Base-by-base conservation (phyloP, 2,329 filamentous ascomycete genomes). In the Ustulina deusta region DNA sequence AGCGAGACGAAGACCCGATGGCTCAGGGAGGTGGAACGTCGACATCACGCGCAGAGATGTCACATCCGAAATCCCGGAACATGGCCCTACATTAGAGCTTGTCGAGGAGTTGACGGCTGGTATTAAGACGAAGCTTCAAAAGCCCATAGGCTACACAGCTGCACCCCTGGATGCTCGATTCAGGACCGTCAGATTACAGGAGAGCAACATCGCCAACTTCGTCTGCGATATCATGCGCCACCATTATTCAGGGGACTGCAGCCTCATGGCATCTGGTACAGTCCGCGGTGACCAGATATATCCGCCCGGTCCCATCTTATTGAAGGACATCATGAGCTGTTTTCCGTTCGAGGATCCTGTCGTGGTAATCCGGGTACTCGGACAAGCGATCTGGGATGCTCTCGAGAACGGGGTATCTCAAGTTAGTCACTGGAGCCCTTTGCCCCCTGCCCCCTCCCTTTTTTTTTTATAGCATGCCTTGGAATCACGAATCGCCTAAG, bases 281-380 rank as follows among this genome's bases (percentile, higher is more conserved):
- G 93, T 97, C 61, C 88, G 94, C 15, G 94, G 93, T 1, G 94
- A 97, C 75, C 93, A 96, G 78, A 90, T 97, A 36, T 97, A 97
- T 74, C 89, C 93, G 0, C 92, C 93, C 0, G 94, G 94, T 0
- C 83, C 94, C 0, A 82, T 97, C 7, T 84, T 90, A 27, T 82
- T 97, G 66, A 93, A 93, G 75, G 93, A 97, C 74, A 88, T 97
- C n/a, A 87, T 94, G 65, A 92, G 92, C 58, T 97, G 93, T 76
- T 97, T 97, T 72, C 94, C 94, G 0, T 97, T 97, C 73, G 94
- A 97, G 76, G 94, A 97, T 71, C 93, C 94, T 0, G 91, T 94
- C 1, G 91, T 97, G 0, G 88, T 97, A 3, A 83, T 97, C 67
- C 87, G 86, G 38, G 85, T 93, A 4, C 89, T 83, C 0, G 94